Evolutionary conservation across 768 basidiomycete genomes (phyloP).

Genomic region (Peribolospora kevripleyi): DNA sequence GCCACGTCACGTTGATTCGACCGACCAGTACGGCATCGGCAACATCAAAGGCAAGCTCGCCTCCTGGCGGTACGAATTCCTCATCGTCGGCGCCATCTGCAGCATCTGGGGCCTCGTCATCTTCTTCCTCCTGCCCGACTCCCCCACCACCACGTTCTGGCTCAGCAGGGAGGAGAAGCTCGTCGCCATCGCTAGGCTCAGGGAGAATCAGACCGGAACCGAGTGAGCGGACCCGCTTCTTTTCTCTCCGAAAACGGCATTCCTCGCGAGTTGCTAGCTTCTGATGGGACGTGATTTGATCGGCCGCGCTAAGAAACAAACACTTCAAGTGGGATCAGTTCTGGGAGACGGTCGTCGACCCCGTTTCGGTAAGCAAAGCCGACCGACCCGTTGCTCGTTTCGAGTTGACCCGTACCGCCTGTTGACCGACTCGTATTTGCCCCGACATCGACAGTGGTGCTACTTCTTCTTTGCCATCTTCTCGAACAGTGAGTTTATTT

Average conservation of each 20-base stretch:
- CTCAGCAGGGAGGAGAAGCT: constrained; percentile 19
- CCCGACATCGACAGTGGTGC: too few relatives aligned
- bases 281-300: not conserved
- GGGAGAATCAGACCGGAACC: constrained; percentile 20
- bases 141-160: constrained; percentile 13
- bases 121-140: constrained; percentile 3
- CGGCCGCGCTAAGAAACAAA: not conserved
- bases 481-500: too few relatives aligned
- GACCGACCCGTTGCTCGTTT: too few relatives aligned
- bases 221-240: constrained; percentile 7
- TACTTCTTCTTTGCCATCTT: too few relatives aligned
- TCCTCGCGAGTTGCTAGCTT: not conserved
- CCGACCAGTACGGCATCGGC: constrained; percentile 4
- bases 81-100: constrained; percentile 8
- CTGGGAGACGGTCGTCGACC: not conserved
- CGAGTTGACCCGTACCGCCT: too few relatives aligned
- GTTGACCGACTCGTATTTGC: too few relatives aligned
- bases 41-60: constrained; percentile 3
- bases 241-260: not conserved
- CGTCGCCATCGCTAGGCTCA: constrained; percentile 18
- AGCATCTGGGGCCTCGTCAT: constrained; percentile 4
- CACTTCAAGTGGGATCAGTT: constrained; percentile 1
- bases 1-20: not conserved
- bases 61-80: constrained; percentile 7
- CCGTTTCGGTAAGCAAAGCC: too few relatives aligned